Evolutionary conservation across 495 filamentous ascomycete species (phyloP).

Genomic region (Podospora pseudocomata): DNA sequence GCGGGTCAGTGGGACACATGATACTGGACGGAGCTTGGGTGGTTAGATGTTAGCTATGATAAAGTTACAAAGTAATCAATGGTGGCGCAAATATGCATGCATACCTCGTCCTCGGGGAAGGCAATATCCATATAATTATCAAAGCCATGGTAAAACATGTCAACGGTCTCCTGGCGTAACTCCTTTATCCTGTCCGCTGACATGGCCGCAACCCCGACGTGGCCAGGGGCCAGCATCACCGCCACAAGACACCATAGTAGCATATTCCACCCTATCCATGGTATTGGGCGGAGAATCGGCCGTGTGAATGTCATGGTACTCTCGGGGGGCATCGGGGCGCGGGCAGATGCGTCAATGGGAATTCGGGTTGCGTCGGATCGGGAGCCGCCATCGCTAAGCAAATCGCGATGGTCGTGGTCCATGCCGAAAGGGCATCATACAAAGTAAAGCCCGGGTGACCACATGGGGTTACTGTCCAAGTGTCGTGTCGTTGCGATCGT

Average conservation of each 20-base stretch:
- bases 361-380: slow-evolving; percentile 13
- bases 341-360: not conserved
- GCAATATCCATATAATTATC: slow-evolving; percentile 91
- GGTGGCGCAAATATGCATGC: slow-evolving; percentile 17
- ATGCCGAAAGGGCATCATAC: slow-evolving; percentile 46
- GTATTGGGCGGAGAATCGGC: not conserved
- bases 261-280: not conserved
- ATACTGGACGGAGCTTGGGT: slow-evolving; percentile 72
- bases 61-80: slow-evolving; percentile 9
- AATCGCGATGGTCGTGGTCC: slow-evolving; percentile 27
- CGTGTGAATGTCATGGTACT: slow-evolving; percentile 1
- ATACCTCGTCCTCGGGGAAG: slow-evolving; percentile 91
- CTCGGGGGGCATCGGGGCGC: not conserved
- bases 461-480: slow-evolving; percentile 33
- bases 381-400: slow-evolving; percentile 23
- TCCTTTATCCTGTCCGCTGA: slow-evolving; percentile 46
- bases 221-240: slow-evolving; percentile 26
- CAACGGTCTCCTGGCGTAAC: slow-evolving; percentile 69
- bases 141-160: slow-evolving; percentile 96
- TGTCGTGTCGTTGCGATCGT: not conserved
- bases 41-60: not conserved
- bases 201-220: slow-evolving; percentile 44
- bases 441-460: slow-evolving; percentile 25
- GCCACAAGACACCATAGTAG: slow-evolving; percentile 16
- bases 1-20: slow-evolving; percentile 77